A percentile compares a stretch with the other conserved stretches of the same genome.
Evolutionary conservation across 2,329 filamentous ascomycete species (phyloP).

Genomic region (Fusarium sambucinum): DNA sequence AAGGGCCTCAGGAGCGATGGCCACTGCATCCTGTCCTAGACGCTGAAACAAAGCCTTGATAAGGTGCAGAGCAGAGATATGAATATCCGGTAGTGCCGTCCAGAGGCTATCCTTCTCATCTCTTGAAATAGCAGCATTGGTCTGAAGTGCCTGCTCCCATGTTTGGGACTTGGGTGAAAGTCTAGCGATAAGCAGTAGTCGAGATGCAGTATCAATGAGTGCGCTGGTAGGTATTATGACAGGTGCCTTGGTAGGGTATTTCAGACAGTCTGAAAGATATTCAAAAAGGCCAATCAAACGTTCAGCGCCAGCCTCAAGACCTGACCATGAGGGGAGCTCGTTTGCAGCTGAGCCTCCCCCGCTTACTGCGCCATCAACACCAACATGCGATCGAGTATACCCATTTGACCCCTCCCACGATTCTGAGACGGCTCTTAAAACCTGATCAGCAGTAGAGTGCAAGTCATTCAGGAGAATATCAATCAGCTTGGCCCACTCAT

Average conservation of each 20-base stretch:
- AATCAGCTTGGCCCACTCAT: slow-evolving; percentile 82
- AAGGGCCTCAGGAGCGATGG: slow-evolving; percentile 73
- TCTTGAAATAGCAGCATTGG: slow-evolving; percentile 78
- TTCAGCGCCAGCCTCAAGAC: slow-evolving; percentile 79
- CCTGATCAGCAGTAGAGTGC: slow-evolving; percentile 78
- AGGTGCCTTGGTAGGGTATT: slow-evolving; percentile 71
- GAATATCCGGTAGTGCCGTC: slow-evolving; percentile 77
- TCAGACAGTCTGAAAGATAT: slow-evolving; percentile 73
- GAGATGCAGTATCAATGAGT: slow-evolving; percentile 75
- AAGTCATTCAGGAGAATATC: slow-evolving; percentile 71
- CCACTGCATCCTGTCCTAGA: slow-evolving; percentile 67
- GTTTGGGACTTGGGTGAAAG: slow-evolving; percentile 62
- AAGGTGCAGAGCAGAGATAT: slow-evolving; percentile 76
- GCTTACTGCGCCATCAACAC: slow-evolving; percentile 60
- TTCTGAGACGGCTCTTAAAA: slow-evolving; percentile 84
- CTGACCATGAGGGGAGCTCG: slow-evolving; percentile 76
- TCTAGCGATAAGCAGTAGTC: slow-evolving; percentile 75
- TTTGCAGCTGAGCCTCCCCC: slow-evolving; percentile 61
- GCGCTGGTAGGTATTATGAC: slow-evolving; percentile 76
- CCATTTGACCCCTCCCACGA: slow-evolving; percentile 79
- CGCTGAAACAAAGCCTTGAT: slow-evolving; percentile 68
- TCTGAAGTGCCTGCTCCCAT: slow-evolving; percentile 66
- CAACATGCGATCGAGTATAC: slow-evolving; percentile 58
- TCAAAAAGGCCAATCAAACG: slow-evolving; percentile 75
- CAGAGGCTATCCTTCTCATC: slow-evolving; percentile 87